Evolutionary conservation across 2,329 filamentous ascomycete species (phyloP).

Genomic region (Emericellopsis cladophorae): DNA sequence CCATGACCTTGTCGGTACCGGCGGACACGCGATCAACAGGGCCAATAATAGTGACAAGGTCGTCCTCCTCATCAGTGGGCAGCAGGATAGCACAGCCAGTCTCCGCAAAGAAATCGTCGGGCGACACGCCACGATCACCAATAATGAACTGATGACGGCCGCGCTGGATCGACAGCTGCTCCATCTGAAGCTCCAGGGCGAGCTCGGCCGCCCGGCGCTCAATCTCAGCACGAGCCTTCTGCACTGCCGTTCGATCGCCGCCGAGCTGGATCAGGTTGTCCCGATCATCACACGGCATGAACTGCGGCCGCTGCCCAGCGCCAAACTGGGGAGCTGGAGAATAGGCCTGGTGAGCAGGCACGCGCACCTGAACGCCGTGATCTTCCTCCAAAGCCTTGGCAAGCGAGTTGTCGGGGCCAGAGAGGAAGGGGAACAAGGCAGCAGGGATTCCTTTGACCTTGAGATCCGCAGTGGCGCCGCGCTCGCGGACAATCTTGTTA

Average conservation of each 20-base stretch:
- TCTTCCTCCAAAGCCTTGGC: slow-evolving; percentile 61
- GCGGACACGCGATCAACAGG: slow-evolving; percentile 59
- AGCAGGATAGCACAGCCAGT: slow-evolving; percentile 85
- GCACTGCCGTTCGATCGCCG: slow-evolving; percentile 74
- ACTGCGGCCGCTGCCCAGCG: slow-evolving; percentile 54
- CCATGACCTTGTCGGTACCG: slow-evolving; percentile 74
- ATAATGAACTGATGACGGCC: slow-evolving; percentile 93
- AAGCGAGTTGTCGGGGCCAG: slow-evolving; percentile 60
- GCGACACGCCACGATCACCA: slow-evolving; percentile 65
- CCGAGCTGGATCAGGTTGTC: slow-evolving; percentile 74
- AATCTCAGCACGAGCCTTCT: slow-evolving; percentile 67
- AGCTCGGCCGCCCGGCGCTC: slow-evolving; percentile 69
- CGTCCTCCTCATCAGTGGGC: slow-evolving; percentile 64
- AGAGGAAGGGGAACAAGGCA: slow-evolving; percentile 92
- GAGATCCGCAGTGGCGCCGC: slow-evolving; percentile 68
- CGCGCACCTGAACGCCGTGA: slow-evolving; percentile 66
- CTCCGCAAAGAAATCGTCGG: slow-evolving; percentile 77
- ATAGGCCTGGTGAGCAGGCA: slow-evolving; percentile 74
- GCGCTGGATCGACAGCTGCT: slow-evolving; percentile 71
- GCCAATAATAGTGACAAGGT: slow-evolving; percentile 76
- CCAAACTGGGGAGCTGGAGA: slow-evolving; percentile 49
- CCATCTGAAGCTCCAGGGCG: slow-evolving; percentile 59
- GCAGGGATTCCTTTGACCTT: slow-evolving; percentile 75
- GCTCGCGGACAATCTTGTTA: slow-evolving; percentile 75
- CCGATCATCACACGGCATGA: slow-evolving; percentile 44